These are phyloP conservation scores for Chaetoceros tenuissimus DNA, from an alignment of 108 stramenopile species.

Conservation along the genomic window DNA sequence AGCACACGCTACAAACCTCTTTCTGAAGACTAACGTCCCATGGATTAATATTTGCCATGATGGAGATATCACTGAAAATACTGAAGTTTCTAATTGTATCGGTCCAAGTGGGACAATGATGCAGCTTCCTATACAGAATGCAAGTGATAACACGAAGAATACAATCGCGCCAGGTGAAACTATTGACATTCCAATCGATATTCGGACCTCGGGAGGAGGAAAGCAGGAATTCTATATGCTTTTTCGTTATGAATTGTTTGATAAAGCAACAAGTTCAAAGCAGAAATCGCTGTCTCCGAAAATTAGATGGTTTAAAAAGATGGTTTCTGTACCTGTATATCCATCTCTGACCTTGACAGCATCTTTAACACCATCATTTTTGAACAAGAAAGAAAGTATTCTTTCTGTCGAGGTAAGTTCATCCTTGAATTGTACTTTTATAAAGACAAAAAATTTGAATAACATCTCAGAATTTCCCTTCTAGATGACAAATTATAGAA, in stretches of 20 bases:
- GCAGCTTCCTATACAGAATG: constrained; percentile 37
- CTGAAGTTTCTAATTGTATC: constrained; percentile 44
- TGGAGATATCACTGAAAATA: constrained; percentile 5
- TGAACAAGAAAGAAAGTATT: constrained; percentile 46
- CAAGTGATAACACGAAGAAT: constrained; percentile 10
- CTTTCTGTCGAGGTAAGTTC: constrained; percentile 63
- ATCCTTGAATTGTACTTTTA: not conserved
- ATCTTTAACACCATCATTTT: constrained; percentile 46
- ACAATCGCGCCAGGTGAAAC: constrained; percentile 57
- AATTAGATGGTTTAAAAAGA: constrained; percentile 56
- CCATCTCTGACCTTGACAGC: constrained; percentile 63
- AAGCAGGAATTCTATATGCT: constrained; percentile 76
- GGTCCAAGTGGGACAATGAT: constrained; percentile 80
- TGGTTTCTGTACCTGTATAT: constrained; percentile 64
- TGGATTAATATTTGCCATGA: constrained; percentile 55
- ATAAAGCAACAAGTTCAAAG: constrained; percentile 9
- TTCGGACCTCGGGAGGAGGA: constrained; percentile 59
- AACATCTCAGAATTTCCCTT: not conserved
- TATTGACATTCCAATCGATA: constrained; percentile 61
- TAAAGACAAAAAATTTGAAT: constrained; percentile 1
- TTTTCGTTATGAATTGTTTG: constrained; percentile 59
- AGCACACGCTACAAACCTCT: constrained; percentile 53
- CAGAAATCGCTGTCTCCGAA: constrained; percentile 11
- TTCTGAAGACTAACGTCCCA: constrained; percentile 73
- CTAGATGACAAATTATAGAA: constrained; percentile 64